These are phyloP conservation scores for Acanthamoeba healyi DNA, from an alignment of 208 protist genomes.

Conservation along the genomic window DNA sequence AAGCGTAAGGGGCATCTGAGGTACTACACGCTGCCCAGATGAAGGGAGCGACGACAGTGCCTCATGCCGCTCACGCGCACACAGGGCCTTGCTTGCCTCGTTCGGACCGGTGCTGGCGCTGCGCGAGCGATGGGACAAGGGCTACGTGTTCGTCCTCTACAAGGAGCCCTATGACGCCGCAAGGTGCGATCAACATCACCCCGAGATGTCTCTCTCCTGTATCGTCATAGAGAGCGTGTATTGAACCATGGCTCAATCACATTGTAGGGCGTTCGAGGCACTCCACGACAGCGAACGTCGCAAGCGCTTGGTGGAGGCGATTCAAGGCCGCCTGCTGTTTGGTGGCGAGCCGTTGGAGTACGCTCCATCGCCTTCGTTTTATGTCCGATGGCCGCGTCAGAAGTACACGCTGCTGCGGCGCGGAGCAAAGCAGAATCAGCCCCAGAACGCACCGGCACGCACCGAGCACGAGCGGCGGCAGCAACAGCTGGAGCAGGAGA, in stretches of 20 bases:
- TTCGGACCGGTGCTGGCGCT: background rate
- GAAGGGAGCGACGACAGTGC: no score
- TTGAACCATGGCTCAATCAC: no score
- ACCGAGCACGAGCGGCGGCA: no score
- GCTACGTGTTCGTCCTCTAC: conserved; percentile 31
- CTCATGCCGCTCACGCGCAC: no score
- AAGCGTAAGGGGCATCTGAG: background rate
- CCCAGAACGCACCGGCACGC: no score
- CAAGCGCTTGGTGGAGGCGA: background rate
- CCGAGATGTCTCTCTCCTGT: no score
- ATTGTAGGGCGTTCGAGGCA: background rate
- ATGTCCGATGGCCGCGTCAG: background rate
- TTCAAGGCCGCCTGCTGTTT: background rate
- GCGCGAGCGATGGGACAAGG: conserved; percentile 8
- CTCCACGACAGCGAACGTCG: background rate
- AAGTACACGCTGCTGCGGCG: no score
- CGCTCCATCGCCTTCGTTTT: background rate
- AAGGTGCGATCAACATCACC: no score
- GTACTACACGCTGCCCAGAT: no score
- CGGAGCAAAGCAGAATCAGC: no score
- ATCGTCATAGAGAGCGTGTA: no score
- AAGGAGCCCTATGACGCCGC: background rate
- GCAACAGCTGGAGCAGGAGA: background rate
- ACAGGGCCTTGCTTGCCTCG: background rate
- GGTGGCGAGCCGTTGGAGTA: background rate